phyloP scores from a whole-genome alignment of 495 filamentous ascomycete species.

The Bacidia rubella region DNA sequence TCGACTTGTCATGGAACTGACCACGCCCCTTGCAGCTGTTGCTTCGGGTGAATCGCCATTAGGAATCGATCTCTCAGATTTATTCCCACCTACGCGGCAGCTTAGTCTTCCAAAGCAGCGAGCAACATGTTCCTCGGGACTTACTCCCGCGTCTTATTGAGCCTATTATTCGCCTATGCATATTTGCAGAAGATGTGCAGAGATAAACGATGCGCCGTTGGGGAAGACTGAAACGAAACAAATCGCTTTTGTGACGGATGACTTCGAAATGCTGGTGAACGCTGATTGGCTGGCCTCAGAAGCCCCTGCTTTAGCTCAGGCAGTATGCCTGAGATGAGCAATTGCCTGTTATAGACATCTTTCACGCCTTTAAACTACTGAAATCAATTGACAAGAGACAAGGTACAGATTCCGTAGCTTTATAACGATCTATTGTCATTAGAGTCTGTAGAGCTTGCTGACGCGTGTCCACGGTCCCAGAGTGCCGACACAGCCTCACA shows the following conservation, averaged over 20 bases:
- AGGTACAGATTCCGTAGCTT: not conserved
- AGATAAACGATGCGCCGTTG: not conserved
- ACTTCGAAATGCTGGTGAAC: not conserved
- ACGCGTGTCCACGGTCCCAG: too few species aligned
- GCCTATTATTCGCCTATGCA: slow-evolving; percentile 17
- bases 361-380: too few species aligned
- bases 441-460: not conserved
- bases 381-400: too few species aligned
- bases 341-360: too few species aligned
- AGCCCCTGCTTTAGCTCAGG: too few species aligned
- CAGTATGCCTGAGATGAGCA: too few species aligned
- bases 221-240: not conserved
- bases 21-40: slow-evolving; percentile 36
- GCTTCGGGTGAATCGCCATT: slow-evolving; percentile 35
- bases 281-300: not conserved
- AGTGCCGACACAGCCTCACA: not conserved
- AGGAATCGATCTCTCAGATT: slow-evolving; percentile 11
- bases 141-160: slow-evolving; percentile 11
- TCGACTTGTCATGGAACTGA: slow-evolving; percentile 26
- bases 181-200: not conserved
- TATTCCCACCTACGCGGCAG: slow-evolving; percentile 5
- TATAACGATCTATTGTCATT: not conserved
- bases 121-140: not conserved
- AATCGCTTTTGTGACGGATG: not conserved
- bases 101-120: not conserved